Base-by-base conservation (phyloP, 2,329 filamentous ascomycete species). In the Xylariaceae sp. region DNA sequence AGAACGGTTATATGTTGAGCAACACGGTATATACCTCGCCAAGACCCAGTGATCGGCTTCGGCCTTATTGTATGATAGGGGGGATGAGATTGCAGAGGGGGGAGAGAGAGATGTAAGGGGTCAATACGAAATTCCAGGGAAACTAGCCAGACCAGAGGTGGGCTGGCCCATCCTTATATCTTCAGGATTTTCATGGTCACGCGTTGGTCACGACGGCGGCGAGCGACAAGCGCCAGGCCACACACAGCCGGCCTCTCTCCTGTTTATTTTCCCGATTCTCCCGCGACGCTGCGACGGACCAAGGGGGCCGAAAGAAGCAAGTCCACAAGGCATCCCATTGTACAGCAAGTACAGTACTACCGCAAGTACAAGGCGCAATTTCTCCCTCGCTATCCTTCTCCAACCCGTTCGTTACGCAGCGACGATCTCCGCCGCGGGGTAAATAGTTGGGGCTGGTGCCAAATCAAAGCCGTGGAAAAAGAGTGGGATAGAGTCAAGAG, bases 201-300 rank as follows among this genome's bases (percentile, higher is more conserved):
- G n/a, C n/a, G n/a, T n/a, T n/a, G n/a, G n/a, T n/a, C n/a, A n/a
- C n/a, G n/a, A n/a, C n/a, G n/a, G n/a, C n/a, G n/a, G n/a, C n/a
- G n/a, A n/a, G n/a, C n/a, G n/a, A n/a, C n/a, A n/a, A n/a, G n/a
- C n/a, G n/a, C n/a, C n/a, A n/a, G n/a, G n/a, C n/a, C n/a, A n/a
- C n/a, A n/a, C n/a, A n/a, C n/a, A n/a, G 17, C 34, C 38, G 30
- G 21, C 35, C 38, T 31, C 16, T 37, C 19, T n/a, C 34, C 17
- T 16, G 17, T 41, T 24, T 6, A 7, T 6, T 52, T 56, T 55
- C 59, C 62, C 57, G 56, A 60, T 62, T 65, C 59, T 66, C 59
- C 64, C 63, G 60, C 52, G 51, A 67, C 70, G 71, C 64, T 62
- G 60, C 52, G 51, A 67, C 70, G 71, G 71, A 71, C 68, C 70